A percentile compares a stretch with the other conserved stretches of the same genome.
Evolutionary conservation across 1,284 basidiomycete genomes (phyloP).

Genomic region (Erythrobasidium hasegawianum): DNA sequence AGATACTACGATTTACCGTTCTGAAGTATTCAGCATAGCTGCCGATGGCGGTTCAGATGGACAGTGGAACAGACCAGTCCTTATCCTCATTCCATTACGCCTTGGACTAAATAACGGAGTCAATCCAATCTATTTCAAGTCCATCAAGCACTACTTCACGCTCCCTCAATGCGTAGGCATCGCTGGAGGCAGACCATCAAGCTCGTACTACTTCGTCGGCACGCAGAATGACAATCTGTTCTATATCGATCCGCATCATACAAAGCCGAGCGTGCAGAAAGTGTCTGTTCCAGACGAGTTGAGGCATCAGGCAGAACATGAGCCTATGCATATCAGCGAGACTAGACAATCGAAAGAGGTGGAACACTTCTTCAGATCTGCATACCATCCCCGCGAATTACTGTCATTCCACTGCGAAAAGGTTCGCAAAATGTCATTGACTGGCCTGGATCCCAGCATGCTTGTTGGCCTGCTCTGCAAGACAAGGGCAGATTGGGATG

Average conservation of each 20-base stretch:
- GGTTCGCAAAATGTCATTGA: constrained; percentile 85
- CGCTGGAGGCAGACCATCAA: constrained; percentile 88
- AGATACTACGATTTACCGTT: constrained; percentile 78
- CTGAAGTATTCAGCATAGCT: constrained; percentile 65
- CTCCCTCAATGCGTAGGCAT: constrained; percentile 95
- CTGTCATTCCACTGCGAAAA: constrained; percentile 90
- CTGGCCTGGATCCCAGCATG: constrained; percentile 94
- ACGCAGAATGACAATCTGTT: constrained; percentile 83
- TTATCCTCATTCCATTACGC: constrained; percentile 80
- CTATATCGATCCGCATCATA: constrained; percentile 93
- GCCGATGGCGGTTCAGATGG: constrained; percentile 42
- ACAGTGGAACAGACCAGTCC: constrained; percentile 76
- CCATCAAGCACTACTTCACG: constrained; percentile 83
- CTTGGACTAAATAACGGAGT: constrained; percentile 81
- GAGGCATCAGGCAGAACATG: constrained; percentile 18
- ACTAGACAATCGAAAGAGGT: constrained; percentile 41
- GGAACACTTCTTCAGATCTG: constrained; percentile 60
- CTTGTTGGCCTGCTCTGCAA: constrained; percentile 83
- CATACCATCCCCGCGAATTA: constrained; percentile 65
- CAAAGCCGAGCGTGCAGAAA: constrained; percentile 64
- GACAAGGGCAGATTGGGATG: constrained; percentile 75
- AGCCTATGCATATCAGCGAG: not conserved
- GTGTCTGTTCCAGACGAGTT: constrained; percentile 8
- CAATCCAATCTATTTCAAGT: constrained; percentile 90
- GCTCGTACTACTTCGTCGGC: constrained; percentile 96